Evolutionary conservation across 176 grass and related monocot genomes (phyloP).

Genomic region (Raddia distichophylla): DNA sequence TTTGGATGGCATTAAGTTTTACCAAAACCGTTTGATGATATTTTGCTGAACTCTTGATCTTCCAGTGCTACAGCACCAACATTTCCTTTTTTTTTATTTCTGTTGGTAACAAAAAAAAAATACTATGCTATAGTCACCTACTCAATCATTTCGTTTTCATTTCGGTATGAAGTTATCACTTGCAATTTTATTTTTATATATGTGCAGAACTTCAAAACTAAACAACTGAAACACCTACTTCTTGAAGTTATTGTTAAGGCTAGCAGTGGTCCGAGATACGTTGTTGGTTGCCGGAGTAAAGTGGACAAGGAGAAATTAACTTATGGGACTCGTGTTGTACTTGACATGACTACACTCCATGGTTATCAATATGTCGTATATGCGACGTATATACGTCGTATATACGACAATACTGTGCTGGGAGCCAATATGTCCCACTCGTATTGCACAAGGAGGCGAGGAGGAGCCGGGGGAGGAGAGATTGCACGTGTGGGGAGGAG

Average conservation of each 20-base stretch:
- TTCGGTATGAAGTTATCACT: background rate
- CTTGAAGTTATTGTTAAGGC: constrained; percentile 95
- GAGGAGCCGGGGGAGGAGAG: too few relatives aligned
- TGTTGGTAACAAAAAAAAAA: background rate
- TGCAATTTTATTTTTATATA: background rate
- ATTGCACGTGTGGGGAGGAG: too few relatives aligned
- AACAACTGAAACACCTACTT: constrained; percentile 34
- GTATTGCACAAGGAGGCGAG: too few relatives aligned
- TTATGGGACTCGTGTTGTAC: constrained; percentile 93
- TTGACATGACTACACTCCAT: constrained; percentile 99
- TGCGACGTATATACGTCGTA: too few relatives aligned
- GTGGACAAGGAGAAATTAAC: constrained; percentile 98
- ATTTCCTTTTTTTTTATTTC: background rate
- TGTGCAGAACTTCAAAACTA: constrained; percentile 13
- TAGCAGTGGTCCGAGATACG: constrained; percentile 96
- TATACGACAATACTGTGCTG: too few relatives aligned
- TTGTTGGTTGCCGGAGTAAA: constrained; percentile 98
- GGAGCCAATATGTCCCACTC: too few relatives aligned
- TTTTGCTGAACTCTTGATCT: too few relatives aligned
- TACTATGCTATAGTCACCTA: background rate
- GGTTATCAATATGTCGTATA: too few relatives aligned
- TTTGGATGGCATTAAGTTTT: too few relatives aligned
- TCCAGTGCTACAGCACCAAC: too few relatives aligned
- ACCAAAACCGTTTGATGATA: too few relatives aligned
- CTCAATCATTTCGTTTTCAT: background rate